Evolutionary conservation across 2,329 filamentous ascomycete genomes (phyloP), one percentile per base, ranked within the genome.

Genomic region (Clarireedia homoeocarpa): DNA sequence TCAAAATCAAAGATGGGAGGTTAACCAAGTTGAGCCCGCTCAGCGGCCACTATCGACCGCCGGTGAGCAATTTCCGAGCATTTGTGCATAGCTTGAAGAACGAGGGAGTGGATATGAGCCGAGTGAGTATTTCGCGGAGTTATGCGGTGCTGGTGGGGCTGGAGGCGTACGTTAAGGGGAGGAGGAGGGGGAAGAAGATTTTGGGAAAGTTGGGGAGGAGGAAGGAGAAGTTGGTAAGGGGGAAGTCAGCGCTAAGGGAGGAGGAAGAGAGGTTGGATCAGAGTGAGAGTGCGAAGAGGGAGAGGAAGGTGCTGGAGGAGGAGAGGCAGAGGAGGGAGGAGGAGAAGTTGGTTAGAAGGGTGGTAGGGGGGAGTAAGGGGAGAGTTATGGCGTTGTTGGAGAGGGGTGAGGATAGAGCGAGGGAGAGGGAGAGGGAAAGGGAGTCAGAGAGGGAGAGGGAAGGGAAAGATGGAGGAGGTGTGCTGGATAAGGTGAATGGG

Each of bases 41-140:
- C 1, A 85, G 81, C 64, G 91, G 91, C 0, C 91, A 96, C 71
- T 96, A 96, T 69, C 82, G 90, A 0, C 91, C 91, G 0, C 89
- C 91, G 0, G 69, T 70, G 0, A 80, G 82, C 59, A 95, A 92
- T 67, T 95, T 96, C 67, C 83, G 87, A 30, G 84, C 86, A 1
- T 95, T 96, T 65, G 80, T 95, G 2, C 81, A 84, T 59, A 84
- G 78, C 7, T 75, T 96, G 4, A 82, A 84, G 62, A 83, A 85
- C 0, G 80, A 80, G 34, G 87, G 87, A 1, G 90, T 86, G 0
- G 91, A 96, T 69, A 88, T 91, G 81, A 82, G 79, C 14, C 84
- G 81, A 26, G 84, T 95, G 10, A 87, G 84, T 17, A 88, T 95
- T 47, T 89, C 85, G 44, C 85, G 90, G 64, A 86, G 86, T 1